Percentiles rank a stretch among this genome's conserved stretches.
Evolutionary conservation across 345 rosid species (phyloP).

Genomic region (Erodium maritimum): DNA sequence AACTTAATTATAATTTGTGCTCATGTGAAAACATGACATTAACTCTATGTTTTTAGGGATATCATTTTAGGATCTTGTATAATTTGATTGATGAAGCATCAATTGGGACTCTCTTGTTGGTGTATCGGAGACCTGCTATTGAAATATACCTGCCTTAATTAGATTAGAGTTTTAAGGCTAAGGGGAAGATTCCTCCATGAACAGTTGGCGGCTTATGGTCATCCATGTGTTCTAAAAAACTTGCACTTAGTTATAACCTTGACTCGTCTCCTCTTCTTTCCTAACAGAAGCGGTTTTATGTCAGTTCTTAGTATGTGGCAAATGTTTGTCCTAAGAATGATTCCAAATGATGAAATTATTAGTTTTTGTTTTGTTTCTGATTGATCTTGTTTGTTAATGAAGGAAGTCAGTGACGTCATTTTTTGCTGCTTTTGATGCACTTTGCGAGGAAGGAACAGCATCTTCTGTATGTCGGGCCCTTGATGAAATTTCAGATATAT

Average conservation of each 20-base stretch:
- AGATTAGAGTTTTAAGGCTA: background rate
- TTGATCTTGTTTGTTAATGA: slow-evolving; percentile 8
- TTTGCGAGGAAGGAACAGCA: slow-evolving; percentile 93
- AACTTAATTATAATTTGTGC: background rate
- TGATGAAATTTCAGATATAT: slow-evolving; percentile 83
- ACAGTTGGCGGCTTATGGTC: background rate
- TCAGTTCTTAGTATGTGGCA: background rate
- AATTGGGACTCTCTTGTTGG: background rate
- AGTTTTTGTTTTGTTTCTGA: background rate
- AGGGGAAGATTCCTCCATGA: background rate
- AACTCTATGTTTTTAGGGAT: background rate
- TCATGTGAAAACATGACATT: background rate
- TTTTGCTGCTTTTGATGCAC: slow-evolving; percentile 74
- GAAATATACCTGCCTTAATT: background rate
- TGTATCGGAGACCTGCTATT: background rate
- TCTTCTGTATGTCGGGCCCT: slow-evolving; percentile 85
- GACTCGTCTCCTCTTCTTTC: background rate
- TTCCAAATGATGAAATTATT: background rate
- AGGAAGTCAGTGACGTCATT: slow-evolving; percentile 82
- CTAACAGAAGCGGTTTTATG: background rate
- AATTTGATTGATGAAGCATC: background rate
- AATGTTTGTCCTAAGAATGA: background rate
- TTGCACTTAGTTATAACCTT: background rate
- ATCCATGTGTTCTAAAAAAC: no score
- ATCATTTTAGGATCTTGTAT: background rate